phyloP scores from a whole-genome alignment of 805 yeast species.

The Wickerhamomyces sydowiorum region DNA sequence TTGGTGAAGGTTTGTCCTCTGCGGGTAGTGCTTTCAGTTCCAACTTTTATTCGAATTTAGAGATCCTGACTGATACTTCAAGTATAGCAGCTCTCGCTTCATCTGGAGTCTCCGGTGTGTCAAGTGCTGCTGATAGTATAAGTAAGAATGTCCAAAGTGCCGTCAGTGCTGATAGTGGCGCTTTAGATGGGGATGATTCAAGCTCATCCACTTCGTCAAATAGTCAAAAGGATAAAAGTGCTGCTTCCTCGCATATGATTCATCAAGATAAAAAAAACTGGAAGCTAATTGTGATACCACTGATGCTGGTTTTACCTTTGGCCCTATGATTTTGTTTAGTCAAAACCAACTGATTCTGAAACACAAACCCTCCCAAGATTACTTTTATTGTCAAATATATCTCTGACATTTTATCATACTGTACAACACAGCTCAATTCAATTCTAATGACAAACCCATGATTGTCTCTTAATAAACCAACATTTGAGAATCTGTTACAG shows the following conservation, averaged over 20 bases:
- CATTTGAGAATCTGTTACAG: too few species aligned
- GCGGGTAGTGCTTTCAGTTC: neutral
- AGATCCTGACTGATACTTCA: constrained; percentile 15
- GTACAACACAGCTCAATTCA: too few species aligned
- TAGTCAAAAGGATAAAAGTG: neutral
- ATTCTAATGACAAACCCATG: too few species aligned
- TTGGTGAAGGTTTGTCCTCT: neutral
- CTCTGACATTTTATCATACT: too few species aligned
- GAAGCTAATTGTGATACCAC: neutral
- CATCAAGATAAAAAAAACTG: neutral
- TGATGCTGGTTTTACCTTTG: neutral
- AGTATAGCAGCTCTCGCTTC: constrained; percentile 8
- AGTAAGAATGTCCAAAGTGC: neutral
- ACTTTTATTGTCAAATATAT: too few species aligned
- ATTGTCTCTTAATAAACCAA: too few species aligned
- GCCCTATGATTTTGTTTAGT: neutral
- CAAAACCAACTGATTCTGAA: constrained; percentile 9
- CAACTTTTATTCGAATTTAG: constrained; percentile 16
- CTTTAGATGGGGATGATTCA: neutral
- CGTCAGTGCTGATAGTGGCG: neutral
- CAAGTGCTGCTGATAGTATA: neutral
- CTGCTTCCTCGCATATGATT: neutral
- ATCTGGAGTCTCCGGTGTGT: neutral
- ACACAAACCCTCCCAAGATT: constrained; percentile 22
- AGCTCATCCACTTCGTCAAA: neutral